Base-by-base conservation (phyloP, 2,329 filamentous ascomycete genomes). In the Dendryphion nanum region DNA sequence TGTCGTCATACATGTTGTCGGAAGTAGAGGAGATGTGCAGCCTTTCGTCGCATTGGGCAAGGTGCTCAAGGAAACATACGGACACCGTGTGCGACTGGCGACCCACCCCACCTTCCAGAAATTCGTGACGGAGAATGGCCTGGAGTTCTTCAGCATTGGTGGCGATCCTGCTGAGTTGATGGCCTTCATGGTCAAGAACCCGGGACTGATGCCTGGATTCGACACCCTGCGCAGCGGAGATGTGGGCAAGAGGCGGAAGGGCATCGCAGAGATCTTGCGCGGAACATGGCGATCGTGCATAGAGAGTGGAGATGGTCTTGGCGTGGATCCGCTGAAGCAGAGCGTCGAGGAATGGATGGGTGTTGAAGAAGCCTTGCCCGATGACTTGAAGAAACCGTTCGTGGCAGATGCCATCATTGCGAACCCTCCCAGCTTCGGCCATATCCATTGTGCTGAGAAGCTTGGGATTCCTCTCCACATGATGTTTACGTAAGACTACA, bases 111-210 rank as follows among this genome's bases (percentile, higher is more conserved):
- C 62, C 2, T 75, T 75, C 58, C 69, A 70, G 44, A 61, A 70
- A 35, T 75, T 75, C 40, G 71, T 75, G 6, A 63, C 57, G 8
- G 70, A 74, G 42, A 72, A 73, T 50, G 72, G 71, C 2, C 47
- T 75, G 20, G 72, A 75, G 38, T 75, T 75, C 54, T 75, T 73
- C 63, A 73, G 64, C 42, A 74, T 75, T 40, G 71, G 71, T 14
- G 72, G 72, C 4, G 72, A 75, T 44, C 72, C 72, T 12, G 61
- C 70, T 10, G 66, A 71, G 43, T 62, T 75, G 26, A 75, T 75
- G 72, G 86, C 88, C 3, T 94, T 91, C 55, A 94, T 94, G 88
- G 88, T 93, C 31, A 90, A 90, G 64, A 86, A 93, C 50, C 87
- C 89, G 0, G 86, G 88, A 0, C 71, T 95, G 20, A 88, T 94